phyloP scores from a whole-genome alignment of 2,329 filamentous ascomycete species.

The Pleomassaria siparia region DNA sequence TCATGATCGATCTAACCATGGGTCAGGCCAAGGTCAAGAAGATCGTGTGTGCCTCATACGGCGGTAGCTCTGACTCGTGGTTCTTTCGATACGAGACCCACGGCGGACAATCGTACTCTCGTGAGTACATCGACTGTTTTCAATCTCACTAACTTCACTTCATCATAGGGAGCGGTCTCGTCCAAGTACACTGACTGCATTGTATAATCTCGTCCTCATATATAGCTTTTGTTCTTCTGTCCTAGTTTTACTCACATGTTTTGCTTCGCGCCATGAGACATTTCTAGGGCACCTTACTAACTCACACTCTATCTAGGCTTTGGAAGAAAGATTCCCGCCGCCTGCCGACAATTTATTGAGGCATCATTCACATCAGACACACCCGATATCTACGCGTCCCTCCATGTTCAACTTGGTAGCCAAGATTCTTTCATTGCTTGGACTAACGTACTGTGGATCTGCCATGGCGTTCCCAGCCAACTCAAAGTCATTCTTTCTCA shows the following conservation, averaged over 20 bases:
- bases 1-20: constrained; percentile 11
- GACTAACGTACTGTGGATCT: constrained; percentile 21
- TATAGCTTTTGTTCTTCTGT: too few relatives aligned
- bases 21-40: constrained; percentile 11
- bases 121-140: not conserved
- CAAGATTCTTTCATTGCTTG: constrained; percentile 26
- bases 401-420: constrained; percentile 30
- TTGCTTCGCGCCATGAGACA: too few relatives aligned
- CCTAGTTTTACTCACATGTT: too few relatives aligned
- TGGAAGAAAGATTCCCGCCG: constrained; percentile 13
- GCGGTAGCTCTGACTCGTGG: constrained; percentile 23
- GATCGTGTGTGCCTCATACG: constrained; percentile 30
- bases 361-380: not conserved
- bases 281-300: not conserved
- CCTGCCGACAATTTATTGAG: constrained; percentile 14
- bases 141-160: too few relatives aligned
- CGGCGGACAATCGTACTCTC: constrained; percentile 11
- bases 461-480: constrained; percentile 12
- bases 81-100: constrained; percentile 27
- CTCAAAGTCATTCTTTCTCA: not conserved
- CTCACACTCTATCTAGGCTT: not conserved
- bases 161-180: too few relatives aligned
- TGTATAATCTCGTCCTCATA: too few relatives aligned
- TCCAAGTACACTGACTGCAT: too few relatives aligned
- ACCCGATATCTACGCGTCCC: constrained; percentile 3